A percentile compares a stretch with the other conserved stretches of the same genome.
Evolutionary conservation across 1,284 basidiomycete species (phyloP).

Genomic region (Jaminaea rosea): DNA sequence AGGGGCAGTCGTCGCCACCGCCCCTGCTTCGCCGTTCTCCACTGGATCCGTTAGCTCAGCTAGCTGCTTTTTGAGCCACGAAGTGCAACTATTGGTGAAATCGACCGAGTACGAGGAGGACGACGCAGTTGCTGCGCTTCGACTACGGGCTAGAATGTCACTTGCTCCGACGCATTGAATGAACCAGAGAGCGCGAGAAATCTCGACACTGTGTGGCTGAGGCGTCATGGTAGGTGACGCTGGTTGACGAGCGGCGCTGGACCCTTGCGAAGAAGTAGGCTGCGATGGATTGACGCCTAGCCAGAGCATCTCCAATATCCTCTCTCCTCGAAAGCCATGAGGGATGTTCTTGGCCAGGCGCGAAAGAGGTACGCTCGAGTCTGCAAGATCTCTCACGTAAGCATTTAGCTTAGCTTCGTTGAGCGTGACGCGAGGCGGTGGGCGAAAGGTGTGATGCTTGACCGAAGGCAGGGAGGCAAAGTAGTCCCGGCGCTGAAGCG

Average conservation of each 20-base stretch:
- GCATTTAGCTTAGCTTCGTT: conserved; percentile 78
- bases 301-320: conserved; percentile 79
- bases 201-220: conserved; percentile 55
- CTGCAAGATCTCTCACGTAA: conserved; percentile 85
- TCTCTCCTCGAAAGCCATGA: conserved; percentile 82
- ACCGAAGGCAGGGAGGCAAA: conserved; percentile 9
- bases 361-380: conserved; percentile 74
- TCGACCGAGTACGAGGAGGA: conserved; percentile 65
- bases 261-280: conserved; percentile 1
- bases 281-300: conserved; percentile 37
- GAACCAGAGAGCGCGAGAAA: conserved; percentile 87
- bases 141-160: conserved; percentile 62
- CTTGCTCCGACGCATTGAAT: conserved; percentile 87
- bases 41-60: conserved; percentile 67
- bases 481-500: conserved; percentile 17
- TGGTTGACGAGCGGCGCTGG: not conserved
- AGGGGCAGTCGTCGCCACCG: too few species aligned
- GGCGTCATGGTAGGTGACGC: not conserved
- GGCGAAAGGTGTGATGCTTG: conserved; percentile 12
- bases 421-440: conserved; percentile 62
- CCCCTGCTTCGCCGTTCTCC: too few species aligned
- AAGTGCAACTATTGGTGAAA: conserved; percentile 75
- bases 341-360: conserved; percentile 82
- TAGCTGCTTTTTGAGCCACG: conserved; percentile 83
- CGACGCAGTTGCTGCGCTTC: not conserved